Base-by-base conservation (phyloP, 805 yeast species). In the Candida boidinii region DNA sequence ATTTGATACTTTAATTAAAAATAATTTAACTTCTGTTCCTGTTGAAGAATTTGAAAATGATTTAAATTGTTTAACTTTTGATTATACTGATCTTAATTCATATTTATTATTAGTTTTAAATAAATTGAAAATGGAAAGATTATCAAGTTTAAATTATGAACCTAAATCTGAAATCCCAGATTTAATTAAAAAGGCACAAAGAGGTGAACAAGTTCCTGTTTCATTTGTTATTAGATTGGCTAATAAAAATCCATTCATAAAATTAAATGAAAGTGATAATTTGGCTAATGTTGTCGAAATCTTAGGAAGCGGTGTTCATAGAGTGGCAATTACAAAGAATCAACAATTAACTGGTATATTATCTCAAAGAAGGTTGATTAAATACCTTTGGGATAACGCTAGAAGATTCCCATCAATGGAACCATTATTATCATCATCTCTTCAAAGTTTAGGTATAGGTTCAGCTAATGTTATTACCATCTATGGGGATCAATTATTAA, bases 281-380 rank as follows among this genome's bases (percentile, higher is more conserved):
- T 62, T 90, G 33, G 67, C 79, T 26, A 69, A 74, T 5, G 96
- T 85, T 2, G 82, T 84, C 46, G 94, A 86, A 54, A 76, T 83
- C 10, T 64, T 90, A 39, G 97, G 96, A n/a, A 74, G 83, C 25
- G 98, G 98, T 15, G 95, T 88, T 3, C 98, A 92, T 60, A 70
- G 98, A 51, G 75, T 90, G 15, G 95, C 96, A 9, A 83, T 88
- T 35, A 56, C 60, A 13, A 68, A 64, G 30, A 57, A 64, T 30
- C 64, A 70, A 17, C 66, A 67, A 38, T 76, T 88, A 31, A 75
- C 81, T 3, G 97, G 97, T 37, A 75, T 90, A 10, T 64, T 92
- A 29, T 85, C 96, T 0, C 98, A 90, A 61, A 77, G 98, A 54
- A 73, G 97, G 48, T 64, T 86, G 45, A 73, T 90, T 34, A 75